Conservation (phyloP, 2,329 filamentous ascomycete genomes). For the Cordyceps pruinosa region DNA sequence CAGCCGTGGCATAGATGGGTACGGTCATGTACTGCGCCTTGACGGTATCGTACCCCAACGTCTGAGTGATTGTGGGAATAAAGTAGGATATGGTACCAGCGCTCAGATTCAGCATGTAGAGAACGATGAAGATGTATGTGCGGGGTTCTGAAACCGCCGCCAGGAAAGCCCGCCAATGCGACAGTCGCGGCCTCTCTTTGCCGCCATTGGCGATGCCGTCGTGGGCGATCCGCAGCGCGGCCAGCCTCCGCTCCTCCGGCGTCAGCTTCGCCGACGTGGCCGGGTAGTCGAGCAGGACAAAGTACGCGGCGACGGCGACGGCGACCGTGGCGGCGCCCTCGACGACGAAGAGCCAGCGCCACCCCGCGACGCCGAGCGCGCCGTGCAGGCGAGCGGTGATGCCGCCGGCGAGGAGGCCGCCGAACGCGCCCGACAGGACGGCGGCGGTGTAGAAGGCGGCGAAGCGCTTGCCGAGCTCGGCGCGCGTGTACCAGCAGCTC, state of each 20-base stretch:
- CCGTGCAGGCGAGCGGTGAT: slow-evolving; percentile 50
- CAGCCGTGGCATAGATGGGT: slow-evolving; percentile 25
- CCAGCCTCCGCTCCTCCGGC: slow-evolving; percentile 53
- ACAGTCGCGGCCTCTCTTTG: slow-evolving; percentile 22
- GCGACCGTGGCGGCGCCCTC: slow-evolving; percentile 53
- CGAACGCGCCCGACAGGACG: slow-evolving; percentile 51
- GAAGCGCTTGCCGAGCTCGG: slow-evolving; percentile 47
- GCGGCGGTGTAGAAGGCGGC: slow-evolving; percentile 49
- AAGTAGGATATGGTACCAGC: slow-evolving; percentile 46
- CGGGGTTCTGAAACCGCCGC: slow-evolving; percentile 37
- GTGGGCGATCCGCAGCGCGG: slow-evolving; percentile 51
- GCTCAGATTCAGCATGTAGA: slow-evolving; percentile 41
- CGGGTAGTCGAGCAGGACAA: slow-evolving; percentile 61
- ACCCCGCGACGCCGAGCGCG: slow-evolving; percentile 54
- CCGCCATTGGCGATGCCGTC: slow-evolving; percentile 32
- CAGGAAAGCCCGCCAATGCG: slow-evolving; percentile 23
- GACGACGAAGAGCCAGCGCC: slow-evolving; percentile 55
- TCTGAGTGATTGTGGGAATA: slow-evolving; percentile 43
- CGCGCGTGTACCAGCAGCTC: slow-evolving; percentile 49
- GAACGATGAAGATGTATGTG: slow-evolving; percentile 40
- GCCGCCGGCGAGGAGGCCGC: slow-evolving; percentile 50
- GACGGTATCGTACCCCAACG: slow-evolving; percentile 37
- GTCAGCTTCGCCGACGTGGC: slow-evolving; percentile 55
- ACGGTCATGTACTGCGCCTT: slow-evolving; percentile 42
- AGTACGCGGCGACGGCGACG: slow-evolving; percentile 48